Evolutionary conservation across 768 basidiomycete genomes (phyloP), one percentile per base, ranked within the genome.

Genomic region (Kwoniella heveanensis): DNA sequence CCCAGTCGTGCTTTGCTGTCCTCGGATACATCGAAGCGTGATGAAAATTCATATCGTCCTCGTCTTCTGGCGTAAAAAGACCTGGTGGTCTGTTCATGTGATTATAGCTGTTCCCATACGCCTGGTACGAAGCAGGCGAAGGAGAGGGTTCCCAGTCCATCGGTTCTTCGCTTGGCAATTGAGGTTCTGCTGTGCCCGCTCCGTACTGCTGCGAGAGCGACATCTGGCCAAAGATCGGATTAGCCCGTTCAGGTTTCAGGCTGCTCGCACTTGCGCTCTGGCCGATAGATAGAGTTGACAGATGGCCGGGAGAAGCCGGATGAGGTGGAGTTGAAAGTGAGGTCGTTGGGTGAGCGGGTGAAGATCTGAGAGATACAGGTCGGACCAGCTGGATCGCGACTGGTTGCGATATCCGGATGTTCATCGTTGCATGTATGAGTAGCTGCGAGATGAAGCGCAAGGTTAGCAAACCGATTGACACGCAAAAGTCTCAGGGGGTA

Each of bases 81-180:
- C 39, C 39, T 44, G 39, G 15, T 3, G 39, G 39, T 44, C 39
- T 44, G 15, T 44, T 44, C n/a, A n/a, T n/a, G n/a, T n/a, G n/a
- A 19, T 44, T 4, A 30, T 27, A 55, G 46, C 47, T 32, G 49
- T 24, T 25, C 17, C 57, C 53, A n/a, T 54, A n/a, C n/a, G n/a
- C n/a, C n/a, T n/a, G n/a, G n/a, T 69, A 24, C n/a, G 27, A 64
- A 10, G 32, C 49, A 2, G 60, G 24, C 10, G 57, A 32, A 26
- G 60, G 64, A 1, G 68, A 65, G 8, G 77, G 76, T 51, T 77
- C 76, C 79, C 78, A 79, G 29, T 80, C 79, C 79, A 79, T 80
- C 19, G 65, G 51, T 52, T 74, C 76, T 9, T 55, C 66, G 12
- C 64, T n/a, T n/a, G n/a, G n/a, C n/a, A n/a, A n/a, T n/a, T n/a